A percentile compares a stretch with the other conserved stretches of the same genome.
These are phyloP conservation scores for Macrocybe gigantea DNA, from an alignment of 768 basidiomycete genomes.

Conservation along the genomic window DNA sequence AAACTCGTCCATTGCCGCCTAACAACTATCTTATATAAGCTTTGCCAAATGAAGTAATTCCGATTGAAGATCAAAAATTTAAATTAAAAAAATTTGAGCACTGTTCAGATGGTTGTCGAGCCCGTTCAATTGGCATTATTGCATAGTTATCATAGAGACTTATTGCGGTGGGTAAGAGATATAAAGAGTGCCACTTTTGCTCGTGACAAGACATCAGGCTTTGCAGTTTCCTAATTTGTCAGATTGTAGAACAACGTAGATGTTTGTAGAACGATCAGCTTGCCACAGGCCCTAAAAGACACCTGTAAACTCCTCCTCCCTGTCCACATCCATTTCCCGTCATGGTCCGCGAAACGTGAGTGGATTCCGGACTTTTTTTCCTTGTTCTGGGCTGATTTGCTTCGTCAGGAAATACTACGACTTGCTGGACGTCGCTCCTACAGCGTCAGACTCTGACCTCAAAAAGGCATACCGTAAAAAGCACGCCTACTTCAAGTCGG, in stretches of 20 bases:
- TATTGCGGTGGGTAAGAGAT: too few species aligned
- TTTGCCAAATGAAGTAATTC: too few species aligned
- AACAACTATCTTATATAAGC: too few species aligned
- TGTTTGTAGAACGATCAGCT: constrained; percentile 38
- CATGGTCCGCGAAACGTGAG: constrained; percentile 73
- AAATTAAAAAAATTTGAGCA: too few species aligned
- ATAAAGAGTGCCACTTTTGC: too few species aligned
- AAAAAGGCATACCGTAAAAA: constrained; percentile 97
- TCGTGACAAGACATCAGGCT: neutral
- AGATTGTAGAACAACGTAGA: constrained; percentile 34
- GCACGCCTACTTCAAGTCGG: constrained; percentile 29
- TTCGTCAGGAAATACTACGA: constrained; percentile 80
- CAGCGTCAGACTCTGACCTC: constrained; percentile 77
- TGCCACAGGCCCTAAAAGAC: constrained; percentile 7
- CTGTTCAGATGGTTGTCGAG: too few species aligned
- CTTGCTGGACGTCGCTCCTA: constrained; percentile 78
- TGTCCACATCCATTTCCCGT: constrained; percentile 14
- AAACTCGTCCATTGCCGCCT: too few species aligned
- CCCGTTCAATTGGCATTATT: too few species aligned
- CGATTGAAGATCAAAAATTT: too few species aligned
- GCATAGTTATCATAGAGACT: too few species aligned
- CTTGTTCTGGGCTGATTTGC: constrained; percentile 1
- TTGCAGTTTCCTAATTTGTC: constrained; percentile 29
- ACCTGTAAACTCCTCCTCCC: constrained; percentile 11
- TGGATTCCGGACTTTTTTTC: constrained; percentile 3